Base-by-base conservation (phyloP, 2,329 filamentous ascomycete genomes). In the Fusarium mexicanum region DNA sequence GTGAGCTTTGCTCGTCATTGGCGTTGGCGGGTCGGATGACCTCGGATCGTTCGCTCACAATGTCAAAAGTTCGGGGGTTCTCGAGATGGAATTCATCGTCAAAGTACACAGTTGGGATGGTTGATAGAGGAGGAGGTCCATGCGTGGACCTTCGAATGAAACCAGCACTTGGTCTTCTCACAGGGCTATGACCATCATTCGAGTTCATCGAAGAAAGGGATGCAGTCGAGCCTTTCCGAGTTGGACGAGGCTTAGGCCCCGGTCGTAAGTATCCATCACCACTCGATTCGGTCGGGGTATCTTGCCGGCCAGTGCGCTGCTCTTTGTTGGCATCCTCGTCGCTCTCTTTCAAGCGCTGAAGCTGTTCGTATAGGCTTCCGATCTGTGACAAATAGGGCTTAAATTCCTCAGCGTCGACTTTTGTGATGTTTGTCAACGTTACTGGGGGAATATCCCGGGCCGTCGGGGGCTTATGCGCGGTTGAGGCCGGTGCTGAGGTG, bases 31-130 rank as follows among this genome's bases (percentile, higher is more conserved):
- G 89, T 29, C 91, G 89, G n/a, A 98, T 92, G n/a, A 99, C 94
- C 81, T 98, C 96, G 17, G 96, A 98, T 68, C 95, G 90, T 82
- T 99, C 96, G 79, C 95, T 98, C 20, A 99, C 95, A 33, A 98
- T 91, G 80, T 99, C 96, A 80, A 99, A 99, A 0, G 93, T 98
- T 58, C 96, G 91, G 0, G 96, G 96, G 72, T 99, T 98, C 80
- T 99, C 96, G 13, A 99, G 88, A 78, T 94, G 96, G 76, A 99
- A 99, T 77, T 95, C 92, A 40, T 97, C 93, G 61, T 98, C 96
- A 77, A 98, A 98, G 80, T 98, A 99, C 17, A 99, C 94, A 55
- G 86, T 89, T 1, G 96, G 96, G 48, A 99, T 98, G 0, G 95
- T 98, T 9, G 95, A 96, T 35, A 99, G 82, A 1, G 95, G 96